Percentiles rank a stretch among this genome's conserved stretches.
Evolutionary conservation across 73 alveolate genomes (phyloP).

Genomic region (Paramecium sonneborni): DNA sequence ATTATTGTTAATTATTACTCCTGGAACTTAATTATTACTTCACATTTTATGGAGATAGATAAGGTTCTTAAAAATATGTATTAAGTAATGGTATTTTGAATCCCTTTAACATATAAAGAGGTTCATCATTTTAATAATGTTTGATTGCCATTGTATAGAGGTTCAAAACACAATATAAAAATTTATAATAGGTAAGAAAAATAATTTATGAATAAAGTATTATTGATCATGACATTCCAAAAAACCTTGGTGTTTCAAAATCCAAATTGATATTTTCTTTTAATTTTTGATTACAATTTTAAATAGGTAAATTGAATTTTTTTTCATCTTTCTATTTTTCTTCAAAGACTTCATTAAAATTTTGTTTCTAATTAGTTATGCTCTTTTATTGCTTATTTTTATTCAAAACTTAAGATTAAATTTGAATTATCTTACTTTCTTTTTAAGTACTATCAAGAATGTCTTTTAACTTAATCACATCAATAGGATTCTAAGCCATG

Average conservation of each 20-base stretch:
- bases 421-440: background rate
- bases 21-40: background rate
- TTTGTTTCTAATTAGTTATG: background rate
- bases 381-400: background rate
- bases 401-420: background rate
- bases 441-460: background rate
- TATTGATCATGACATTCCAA: background rate
- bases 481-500: background rate
- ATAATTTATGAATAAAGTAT: background rate
- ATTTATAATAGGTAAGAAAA: background rate
- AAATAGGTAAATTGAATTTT: background rate
- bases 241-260: conserved; percentile 24
- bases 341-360: background rate
- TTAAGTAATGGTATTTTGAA: background rate
- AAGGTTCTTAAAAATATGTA: background rate
- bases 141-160: background rate
- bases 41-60: background rate
- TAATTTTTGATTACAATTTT: background rate
- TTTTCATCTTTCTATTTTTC: background rate
- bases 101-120: background rate
- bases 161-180: background rate
- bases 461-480: background rate
- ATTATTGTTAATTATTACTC: background rate
- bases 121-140: background rate
- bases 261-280: background rate